Evolutionary conservation across 2,329 filamentous ascomycete genomes (phyloP).

Genomic region (Aspergillus pseudoglaucus): DNA sequence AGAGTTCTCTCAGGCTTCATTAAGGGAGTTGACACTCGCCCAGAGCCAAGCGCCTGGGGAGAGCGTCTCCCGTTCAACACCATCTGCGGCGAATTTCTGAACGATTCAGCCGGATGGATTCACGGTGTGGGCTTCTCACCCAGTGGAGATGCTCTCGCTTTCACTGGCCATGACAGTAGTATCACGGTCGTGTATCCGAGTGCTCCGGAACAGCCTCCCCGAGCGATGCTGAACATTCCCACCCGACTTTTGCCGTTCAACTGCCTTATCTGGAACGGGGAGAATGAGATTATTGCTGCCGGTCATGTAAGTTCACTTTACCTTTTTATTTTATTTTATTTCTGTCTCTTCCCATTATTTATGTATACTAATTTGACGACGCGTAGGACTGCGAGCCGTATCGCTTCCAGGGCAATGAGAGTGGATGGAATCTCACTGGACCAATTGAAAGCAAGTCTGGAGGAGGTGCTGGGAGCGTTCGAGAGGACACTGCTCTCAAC

Average conservation of each 20-base stretch:
- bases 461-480: constrained; percentile 51
- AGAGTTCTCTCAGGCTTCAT: constrained; percentile 93
- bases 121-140: constrained; percentile 91
- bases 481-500: constrained; percentile 90
- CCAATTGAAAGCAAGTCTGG: constrained; percentile 69
- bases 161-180: constrained; percentile 90
- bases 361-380: background rate
- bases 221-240: constrained; percentile 80
- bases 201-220: constrained; percentile 81
- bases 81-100: constrained; percentile 91
- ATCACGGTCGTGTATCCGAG: constrained; percentile 94
- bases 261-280: constrained; percentile 84
- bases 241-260: constrained; percentile 90
- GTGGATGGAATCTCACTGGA: constrained; percentile 77
- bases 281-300: constrained; percentile 89
- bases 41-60: constrained; percentile 84
- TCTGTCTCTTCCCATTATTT: background rate
- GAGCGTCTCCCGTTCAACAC: constrained; percentile 97
- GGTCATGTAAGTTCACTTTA: constrained; percentile 59
- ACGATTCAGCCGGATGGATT: constrained; percentile 95
- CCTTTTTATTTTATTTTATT: too few relatives aligned
- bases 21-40: constrained; percentile 84
- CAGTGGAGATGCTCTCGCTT: constrained; percentile 85
- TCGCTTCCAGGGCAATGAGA: constrained; percentile 70
- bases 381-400: constrained; percentile 70